phyloP scores from a whole-genome alignment of 139 green algal species.

The Zygnema cylindricum region DNA sequence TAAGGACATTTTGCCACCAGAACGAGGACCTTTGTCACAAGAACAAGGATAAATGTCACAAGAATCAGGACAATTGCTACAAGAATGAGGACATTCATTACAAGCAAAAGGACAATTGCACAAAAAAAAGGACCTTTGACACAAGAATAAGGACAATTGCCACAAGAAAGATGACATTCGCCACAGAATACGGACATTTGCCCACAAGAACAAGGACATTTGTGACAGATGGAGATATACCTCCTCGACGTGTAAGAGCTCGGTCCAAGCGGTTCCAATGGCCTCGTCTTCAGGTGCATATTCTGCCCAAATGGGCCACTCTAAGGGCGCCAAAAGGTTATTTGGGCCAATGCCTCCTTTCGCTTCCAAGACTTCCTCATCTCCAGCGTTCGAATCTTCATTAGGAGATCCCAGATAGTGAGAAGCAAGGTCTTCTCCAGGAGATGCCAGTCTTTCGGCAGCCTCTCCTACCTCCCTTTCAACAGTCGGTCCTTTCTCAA shows the following conservation, averaged over 20 bases:
- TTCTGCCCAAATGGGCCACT: slow-evolving; percentile 44
- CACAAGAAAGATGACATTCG: too few species aligned
- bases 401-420: background rate
- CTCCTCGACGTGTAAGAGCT: slow-evolving; percentile 27
- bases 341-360: background rate
- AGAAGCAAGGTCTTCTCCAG: background rate
- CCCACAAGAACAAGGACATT: background rate
- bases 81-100: too few species aligned
- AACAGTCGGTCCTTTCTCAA: background rate
- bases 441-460: background rate
- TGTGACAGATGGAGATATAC: slow-evolving; percentile 1
- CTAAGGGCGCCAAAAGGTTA: background rate
- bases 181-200: too few species aligned
- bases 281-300: slow-evolving; percentile 25
- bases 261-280: slow-evolving; percentile 39
- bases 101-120: too few species aligned
- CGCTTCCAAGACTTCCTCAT: background rate
- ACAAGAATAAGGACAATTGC: too few species aligned
- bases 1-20: too few species aligned
- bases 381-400: background rate
- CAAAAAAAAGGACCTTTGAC: too few species aligned
- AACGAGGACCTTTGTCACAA: too few species aligned
- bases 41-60: too few species aligned
- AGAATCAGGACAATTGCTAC: too few species aligned
- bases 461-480: background rate